These are phyloP conservation scores for Termitomyces sp. DNA, from an alignment of 768 basidiomycete species.

Conservation along the genomic window DNA sequence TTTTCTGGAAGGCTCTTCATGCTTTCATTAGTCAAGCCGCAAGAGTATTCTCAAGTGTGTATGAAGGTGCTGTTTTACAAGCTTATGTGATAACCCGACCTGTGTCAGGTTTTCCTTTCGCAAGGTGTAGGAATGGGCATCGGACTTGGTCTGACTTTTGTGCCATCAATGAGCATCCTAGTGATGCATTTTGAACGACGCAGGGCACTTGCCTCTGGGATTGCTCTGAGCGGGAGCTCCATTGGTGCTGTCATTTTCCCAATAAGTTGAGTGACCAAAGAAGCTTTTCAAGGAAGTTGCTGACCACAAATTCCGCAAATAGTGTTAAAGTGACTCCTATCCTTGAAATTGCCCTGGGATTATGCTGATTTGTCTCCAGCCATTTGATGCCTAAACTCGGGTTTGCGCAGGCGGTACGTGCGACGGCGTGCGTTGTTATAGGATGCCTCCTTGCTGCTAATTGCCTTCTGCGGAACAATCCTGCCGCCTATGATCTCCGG, in stretches of 20 bases:
- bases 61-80: background rate
- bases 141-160: conserved; percentile 32
- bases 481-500: conserved; percentile 3
- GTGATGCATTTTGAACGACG: conserved; percentile 38
- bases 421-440: conserved; percentile 23
- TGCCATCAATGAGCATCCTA: conserved; percentile 36
- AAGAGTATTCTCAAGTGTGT: conserved; percentile 27
- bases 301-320: background rate
- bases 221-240: conserved; percentile 32
- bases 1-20: conserved; percentile 26
- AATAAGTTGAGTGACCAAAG: conserved; percentile 16
- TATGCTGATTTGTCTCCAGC: conserved; percentile 9
- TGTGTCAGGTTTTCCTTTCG: conserved; percentile 17
- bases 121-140: conserved; percentile 27
- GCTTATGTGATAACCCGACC: background rate
- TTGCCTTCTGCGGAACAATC: conserved; percentile 20
- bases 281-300: background rate
- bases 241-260: conserved; percentile 30
- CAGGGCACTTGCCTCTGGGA: conserved; percentile 38
- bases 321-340: conserved; percentile 20
- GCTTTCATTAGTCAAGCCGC: conserved; percentile 32
- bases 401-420: conserved; percentile 24
- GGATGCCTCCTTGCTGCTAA: conserved; percentile 22
- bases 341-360: too few relatives aligned
- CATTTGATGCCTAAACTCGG: conserved; percentile 18